These are phyloP conservation scores for Pichia norvegensis DNA, from an alignment of 1,139 yeast species.

Conservation along the genomic window DNA sequence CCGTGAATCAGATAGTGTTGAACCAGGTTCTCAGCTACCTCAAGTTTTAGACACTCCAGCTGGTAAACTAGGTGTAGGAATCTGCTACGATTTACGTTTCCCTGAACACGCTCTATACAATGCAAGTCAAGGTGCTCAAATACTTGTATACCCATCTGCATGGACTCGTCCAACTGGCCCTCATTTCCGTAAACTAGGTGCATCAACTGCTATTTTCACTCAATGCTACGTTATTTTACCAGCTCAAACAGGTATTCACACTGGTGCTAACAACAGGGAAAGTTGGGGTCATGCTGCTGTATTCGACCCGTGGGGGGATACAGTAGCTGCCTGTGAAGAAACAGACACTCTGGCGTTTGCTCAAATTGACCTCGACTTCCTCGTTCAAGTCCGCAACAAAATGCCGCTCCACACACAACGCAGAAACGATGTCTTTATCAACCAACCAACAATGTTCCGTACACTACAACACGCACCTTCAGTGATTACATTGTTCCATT, in stretches of 20 bases:
- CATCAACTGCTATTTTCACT: conserved; percentile 79
- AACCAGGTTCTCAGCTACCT: conserved; percentile 56
- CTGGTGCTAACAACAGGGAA: conserved; percentile 30
- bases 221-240: conserved; percentile 88
- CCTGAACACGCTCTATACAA: conserved; percentile 70
- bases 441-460: not conserved
- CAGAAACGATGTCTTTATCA: conserved; percentile 43
- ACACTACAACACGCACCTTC: not conserved
- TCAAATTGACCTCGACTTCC: conserved; percentile 51
- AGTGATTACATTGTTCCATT: not conserved
- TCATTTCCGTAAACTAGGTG: conserved; percentile 78
- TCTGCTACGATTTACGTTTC: conserved; percentile 80
- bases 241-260: conserved; percentile 79
- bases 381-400: conserved; percentile 46
- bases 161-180: conserved; percentile 91
- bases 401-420: conserved; percentile 76
- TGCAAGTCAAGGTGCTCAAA: conserved; percentile 65
- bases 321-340: conserved; percentile 57
- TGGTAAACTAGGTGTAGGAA: conserved; percentile 61
- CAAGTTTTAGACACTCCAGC: conserved; percentile 52
- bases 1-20: conserved; percentile 71
- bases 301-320: conserved; percentile 86
- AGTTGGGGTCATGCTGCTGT: conserved; percentile 77
- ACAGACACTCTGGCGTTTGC: conserved; percentile 46
- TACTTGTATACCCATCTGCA: conserved; percentile 81